Percentiles rank a stretch among this genome's conserved stretches.
Evolutionary conservation across 1,284 basidiomycete genomes (phyloP).

Genomic region (Salmacisia buchloeana): DNA sequence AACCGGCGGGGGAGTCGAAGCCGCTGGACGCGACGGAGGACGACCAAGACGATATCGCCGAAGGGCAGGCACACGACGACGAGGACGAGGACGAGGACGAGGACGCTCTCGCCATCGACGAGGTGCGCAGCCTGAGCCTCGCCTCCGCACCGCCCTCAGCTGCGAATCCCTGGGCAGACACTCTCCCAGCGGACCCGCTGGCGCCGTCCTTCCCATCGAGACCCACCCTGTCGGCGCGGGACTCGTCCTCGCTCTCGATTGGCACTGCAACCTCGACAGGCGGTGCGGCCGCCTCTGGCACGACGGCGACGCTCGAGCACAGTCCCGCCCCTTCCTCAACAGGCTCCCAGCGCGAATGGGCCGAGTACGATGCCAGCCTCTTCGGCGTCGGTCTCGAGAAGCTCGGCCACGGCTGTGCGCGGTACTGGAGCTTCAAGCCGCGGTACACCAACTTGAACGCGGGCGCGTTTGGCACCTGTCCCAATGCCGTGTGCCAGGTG

Average conservation of each 20-base stretch:
- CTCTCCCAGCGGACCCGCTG: background rate
- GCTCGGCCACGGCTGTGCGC: background rate
- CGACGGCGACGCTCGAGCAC: background rate
- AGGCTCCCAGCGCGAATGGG: background rate
- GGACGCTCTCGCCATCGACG: background rate
- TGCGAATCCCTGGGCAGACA: constrained; percentile 3
- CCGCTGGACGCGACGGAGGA: no score
- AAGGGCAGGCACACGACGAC: no score
- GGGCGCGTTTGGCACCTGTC: constrained; percentile 2
- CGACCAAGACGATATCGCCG: background rate
- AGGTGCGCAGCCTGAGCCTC: background rate
- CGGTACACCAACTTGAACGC: constrained; percentile 5
- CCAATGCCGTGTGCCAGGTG: background rate
- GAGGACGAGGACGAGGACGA: background rate
- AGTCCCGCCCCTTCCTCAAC: background rate
- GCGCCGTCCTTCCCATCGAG: background rate
- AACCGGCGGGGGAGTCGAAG: no score
- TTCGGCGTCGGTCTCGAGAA: constrained; percentile 6
- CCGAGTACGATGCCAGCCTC: background rate
- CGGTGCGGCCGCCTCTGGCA: background rate
- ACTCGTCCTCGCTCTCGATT: background rate
- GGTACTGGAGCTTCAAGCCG: background rate
- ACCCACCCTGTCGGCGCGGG: background rate
- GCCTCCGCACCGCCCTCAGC: background rate
- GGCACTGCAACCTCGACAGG: background rate